Conservation (phyloP, 2,329 filamentous ascomycete species). For the Ophiostoma populinum region DNA sequence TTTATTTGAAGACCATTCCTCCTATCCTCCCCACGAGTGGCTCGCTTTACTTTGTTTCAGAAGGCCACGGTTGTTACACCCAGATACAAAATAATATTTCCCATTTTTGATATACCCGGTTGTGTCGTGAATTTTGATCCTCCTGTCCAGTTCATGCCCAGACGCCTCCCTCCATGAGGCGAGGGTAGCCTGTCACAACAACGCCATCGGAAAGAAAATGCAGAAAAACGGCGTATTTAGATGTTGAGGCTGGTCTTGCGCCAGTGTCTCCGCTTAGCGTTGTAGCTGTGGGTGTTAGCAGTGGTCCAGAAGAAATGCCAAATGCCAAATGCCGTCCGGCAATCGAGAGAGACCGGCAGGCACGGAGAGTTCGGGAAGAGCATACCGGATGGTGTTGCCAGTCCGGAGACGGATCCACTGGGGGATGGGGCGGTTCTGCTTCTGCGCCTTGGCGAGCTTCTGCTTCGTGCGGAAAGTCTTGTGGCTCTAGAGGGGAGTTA, state of each 20-base stretch:
- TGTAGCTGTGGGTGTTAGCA: constrained; percentile 54
- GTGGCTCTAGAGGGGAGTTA: constrained; percentile 54
- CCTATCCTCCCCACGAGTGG: too few species aligned
- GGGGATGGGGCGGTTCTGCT: constrained; percentile 99
- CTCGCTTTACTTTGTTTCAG: neutral
- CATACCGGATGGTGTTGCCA: constrained; percentile 99
- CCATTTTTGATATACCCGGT: neutral
- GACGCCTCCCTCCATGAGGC: too few species aligned
- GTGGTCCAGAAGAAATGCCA: too few species aligned
- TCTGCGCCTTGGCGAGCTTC: constrained; percentile 99
- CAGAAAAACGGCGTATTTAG: constrained; percentile 38
- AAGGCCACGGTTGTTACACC: neutral
- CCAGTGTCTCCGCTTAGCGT: constrained; percentile 99
- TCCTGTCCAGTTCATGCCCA: too few species aligned
- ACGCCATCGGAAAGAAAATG: constrained; percentile 4
- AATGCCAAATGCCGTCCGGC: too few species aligned
- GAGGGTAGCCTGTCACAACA: too few species aligned
- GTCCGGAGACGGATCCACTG: constrained; percentile 99
- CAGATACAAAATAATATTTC: constrained; percentile 1
- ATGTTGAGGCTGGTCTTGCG: constrained; percentile 99
- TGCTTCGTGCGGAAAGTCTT: constrained; percentile 99
- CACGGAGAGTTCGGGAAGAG: too few species aligned
- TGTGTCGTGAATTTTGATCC: too few species aligned
- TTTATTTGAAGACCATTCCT: too few species aligned
- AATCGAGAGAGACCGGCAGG: too few species aligned